Conservation (phyloP, 257 asterid species). For the Capsicum rhomboideum region DNA sequence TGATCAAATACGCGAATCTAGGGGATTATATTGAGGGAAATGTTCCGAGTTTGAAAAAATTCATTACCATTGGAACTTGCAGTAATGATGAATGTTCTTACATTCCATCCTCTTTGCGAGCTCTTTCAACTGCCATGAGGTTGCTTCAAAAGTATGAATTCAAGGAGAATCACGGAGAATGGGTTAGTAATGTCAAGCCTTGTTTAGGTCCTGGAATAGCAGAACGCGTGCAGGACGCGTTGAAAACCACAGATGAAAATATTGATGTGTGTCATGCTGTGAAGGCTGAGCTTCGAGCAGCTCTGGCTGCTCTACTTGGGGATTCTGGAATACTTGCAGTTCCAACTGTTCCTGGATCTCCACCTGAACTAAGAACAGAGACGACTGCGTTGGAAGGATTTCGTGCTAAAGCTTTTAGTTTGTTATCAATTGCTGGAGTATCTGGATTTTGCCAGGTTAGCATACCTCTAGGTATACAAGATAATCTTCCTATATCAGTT, state of each 20-base stretch:
- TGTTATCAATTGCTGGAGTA: slow-evolving; percentile 80
- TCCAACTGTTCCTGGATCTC: slow-evolving; percentile 89
- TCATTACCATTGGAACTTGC: slow-evolving; percentile 24
- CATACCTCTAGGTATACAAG: slow-evolving; percentile 65
- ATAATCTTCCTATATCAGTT: slow-evolving; percentile 59
- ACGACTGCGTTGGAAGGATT: slow-evolving; percentile 47
- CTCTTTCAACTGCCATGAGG: slow-evolving; percentile 74
- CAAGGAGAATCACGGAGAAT: slow-evolving; percentile 81
- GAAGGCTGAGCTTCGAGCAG: slow-evolving; percentile 54
- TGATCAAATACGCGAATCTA: slow-evolving; percentile 31
- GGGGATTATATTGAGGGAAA: slow-evolving; percentile 55
- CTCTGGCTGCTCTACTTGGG: slow-evolving; percentile 57
- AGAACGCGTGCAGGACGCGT: slow-evolving; percentile 66
- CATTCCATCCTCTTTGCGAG: slow-evolving; percentile 62
- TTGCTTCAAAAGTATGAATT: slow-evolving; percentile 77
- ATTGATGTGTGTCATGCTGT: slow-evolving; percentile 35
- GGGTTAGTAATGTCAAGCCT: slow-evolving; percentile 65
- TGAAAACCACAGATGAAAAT: slow-evolving; percentile 45
- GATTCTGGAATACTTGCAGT: slow-evolving; percentile 65
- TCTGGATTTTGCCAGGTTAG: slow-evolving; percentile 96
- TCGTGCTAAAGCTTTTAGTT: slow-evolving; percentile 81
- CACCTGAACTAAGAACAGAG: slow-evolving; percentile 69
- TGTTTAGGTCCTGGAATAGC: slow-evolving; percentile 73
- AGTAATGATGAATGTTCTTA: slow-evolving; percentile 17
- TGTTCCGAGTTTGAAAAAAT: slow-evolving; percentile 59